Evolutionary conservation across 352 stramenopile species (phyloP).

Genomic region (Phytophthora foliorum): DNA sequence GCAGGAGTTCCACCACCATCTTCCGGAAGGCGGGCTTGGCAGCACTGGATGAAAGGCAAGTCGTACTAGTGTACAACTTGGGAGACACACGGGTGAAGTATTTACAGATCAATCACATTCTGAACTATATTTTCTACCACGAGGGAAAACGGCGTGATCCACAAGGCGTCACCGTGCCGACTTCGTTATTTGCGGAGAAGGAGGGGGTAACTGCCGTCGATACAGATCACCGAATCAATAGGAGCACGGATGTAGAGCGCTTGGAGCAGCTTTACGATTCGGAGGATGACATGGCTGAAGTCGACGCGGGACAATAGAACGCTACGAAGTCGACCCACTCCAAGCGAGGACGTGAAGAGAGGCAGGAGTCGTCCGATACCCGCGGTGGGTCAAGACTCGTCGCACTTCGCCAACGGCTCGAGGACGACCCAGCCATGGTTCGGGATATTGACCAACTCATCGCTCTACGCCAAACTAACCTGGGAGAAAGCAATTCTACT

Average conservation of each 20-base stretch:
- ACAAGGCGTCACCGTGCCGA: not conserved
- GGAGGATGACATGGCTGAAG: not conserved
- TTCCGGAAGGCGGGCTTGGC: constrained; percentile 1
- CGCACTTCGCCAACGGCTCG: too few species aligned
- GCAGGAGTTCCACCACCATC: not conserved
- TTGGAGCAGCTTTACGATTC: constrained; percentile 5
- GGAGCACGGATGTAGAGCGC: not conserved
- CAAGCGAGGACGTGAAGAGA: not conserved
- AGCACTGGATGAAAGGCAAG: not conserved
- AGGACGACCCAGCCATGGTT: not conserved
- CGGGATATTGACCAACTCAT: not conserved
- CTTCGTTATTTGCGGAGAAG: not conserved
- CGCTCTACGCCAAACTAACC: not conserved
- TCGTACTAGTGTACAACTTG: constrained; percentile 1
- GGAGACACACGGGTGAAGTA: not conserved
- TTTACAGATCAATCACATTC: constrained; percentile 13
- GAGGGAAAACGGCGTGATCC: constrained; percentile 5
- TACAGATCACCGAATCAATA: not conserved
- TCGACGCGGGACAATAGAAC: too few species aligned
- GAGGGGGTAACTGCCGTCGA: not conserved
- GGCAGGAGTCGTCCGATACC: not conserved
- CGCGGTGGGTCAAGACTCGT: too few species aligned
- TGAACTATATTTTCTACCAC: constrained; percentile 16
- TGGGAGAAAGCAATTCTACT: not conserved
- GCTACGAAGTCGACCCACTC: not conserved